phyloP scores from a whole-genome alignment of 2,329 filamentous ascomycete genomes.

The Mollisia scopiformis region DNA sequence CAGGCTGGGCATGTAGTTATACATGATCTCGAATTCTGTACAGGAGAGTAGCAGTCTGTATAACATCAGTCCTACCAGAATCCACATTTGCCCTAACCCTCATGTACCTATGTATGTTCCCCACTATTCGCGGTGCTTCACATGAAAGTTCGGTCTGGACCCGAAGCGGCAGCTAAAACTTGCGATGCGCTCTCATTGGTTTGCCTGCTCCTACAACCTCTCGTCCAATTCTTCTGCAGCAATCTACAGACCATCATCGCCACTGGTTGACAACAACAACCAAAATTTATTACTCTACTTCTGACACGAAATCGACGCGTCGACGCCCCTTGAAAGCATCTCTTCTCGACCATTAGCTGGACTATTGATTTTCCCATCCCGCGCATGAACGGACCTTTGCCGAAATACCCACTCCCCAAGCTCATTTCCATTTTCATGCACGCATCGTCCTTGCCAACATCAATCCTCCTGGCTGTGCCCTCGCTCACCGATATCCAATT shows the following conservation, averaged over 20 bases:
- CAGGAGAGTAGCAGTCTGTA: no score
- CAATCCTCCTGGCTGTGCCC: no score
- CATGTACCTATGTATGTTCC: neutral
- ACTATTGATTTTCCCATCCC: neutral
- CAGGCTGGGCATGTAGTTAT: no score
- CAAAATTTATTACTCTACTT: neutral
- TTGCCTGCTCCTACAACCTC: neutral
- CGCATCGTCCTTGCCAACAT: no score
- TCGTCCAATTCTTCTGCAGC: neutral
- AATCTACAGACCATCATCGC: neutral
- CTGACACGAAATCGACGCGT: neutral
- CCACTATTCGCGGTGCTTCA: neutral
- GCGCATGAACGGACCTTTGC: conserved; percentile 1
- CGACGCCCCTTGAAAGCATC: neutral
- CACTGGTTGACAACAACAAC: neutral
- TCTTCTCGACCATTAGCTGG: neutral
- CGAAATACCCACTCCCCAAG: neutral
- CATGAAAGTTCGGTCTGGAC: neutral
- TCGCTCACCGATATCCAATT: neutral
- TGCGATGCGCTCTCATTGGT: neutral
- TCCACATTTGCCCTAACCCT: no score
- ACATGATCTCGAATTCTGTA: no score
- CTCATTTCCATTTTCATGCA: conserved; percentile 4
- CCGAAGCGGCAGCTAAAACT: neutral
- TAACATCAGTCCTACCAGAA: no score